These are phyloP conservation scores for Dothideomycetes sp. DNA, from an alignment of 2,329 filamentous ascomycete species.

Conservation along the genomic window DNA sequence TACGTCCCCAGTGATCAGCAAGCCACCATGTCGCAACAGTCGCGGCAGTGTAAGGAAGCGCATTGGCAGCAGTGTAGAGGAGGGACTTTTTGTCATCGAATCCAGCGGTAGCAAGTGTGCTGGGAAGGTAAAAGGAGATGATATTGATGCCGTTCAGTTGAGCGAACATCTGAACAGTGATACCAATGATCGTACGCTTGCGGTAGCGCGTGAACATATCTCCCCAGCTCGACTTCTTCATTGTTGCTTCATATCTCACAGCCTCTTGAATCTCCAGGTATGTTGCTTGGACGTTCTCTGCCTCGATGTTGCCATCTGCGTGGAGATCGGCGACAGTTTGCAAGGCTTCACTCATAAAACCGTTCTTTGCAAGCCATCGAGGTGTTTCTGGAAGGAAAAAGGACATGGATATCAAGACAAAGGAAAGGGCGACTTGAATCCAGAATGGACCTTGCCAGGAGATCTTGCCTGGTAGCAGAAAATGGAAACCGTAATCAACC, in stretches of 20 bases:
- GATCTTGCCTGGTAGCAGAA: slow-evolving; percentile 59
- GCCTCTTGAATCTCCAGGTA: slow-evolving; percentile 97
- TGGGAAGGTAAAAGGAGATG: slow-evolving; percentile 90
- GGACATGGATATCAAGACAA: slow-evolving; percentile 68
- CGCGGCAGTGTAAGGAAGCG: slow-evolving; percentile 74
- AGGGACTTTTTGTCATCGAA: slow-evolving; percentile 81
- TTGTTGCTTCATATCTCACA: slow-evolving; percentile 81
- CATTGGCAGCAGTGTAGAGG: slow-evolving; percentile 91
- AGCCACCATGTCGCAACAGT: slow-evolving; percentile 93
- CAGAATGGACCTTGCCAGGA: slow-evolving; percentile 80
- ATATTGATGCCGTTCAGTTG: slow-evolving; percentile 97
- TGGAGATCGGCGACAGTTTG: slow-evolving; percentile 96
- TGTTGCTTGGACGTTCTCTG: slow-evolving; percentile 82
- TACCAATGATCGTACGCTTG: slow-evolving; percentile 87
- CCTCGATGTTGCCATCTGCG: slow-evolving; percentile 87
- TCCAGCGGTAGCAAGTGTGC: slow-evolving; percentile 85
- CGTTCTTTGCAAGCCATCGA: slow-evolving; percentile 42
- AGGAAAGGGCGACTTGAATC: slow-evolving; percentile 87
- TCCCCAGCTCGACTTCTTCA: slow-evolving; percentile 81
- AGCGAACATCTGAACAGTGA: slow-evolving; percentile 87
- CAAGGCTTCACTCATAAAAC: slow-evolving; percentile 6
- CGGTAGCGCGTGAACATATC: slow-evolving; percentile 90
- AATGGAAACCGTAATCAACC: slow-evolving; percentile 93
- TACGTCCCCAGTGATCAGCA: slow-evolving; percentile 79
- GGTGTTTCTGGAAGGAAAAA: slow-evolving; percentile 89